A percentile compares a stretch with the other conserved stretches of the same genome.
phyloP scores from a whole-genome alignment of 2,329 filamentous ascomycete genomes.

The Hypoxylon sp. region DNA sequence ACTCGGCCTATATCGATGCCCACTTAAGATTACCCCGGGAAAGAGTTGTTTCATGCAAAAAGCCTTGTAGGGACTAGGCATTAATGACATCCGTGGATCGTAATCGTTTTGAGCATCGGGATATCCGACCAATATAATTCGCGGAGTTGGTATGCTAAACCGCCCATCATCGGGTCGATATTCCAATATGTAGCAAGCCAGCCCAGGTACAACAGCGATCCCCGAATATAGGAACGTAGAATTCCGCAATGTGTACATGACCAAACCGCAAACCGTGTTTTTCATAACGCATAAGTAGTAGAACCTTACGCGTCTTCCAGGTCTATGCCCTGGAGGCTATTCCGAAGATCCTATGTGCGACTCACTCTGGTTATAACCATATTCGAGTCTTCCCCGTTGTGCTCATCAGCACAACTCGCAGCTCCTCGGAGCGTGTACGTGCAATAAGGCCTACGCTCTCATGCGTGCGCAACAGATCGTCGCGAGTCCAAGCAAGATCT shows the following conservation, averaged over 20 bases:
- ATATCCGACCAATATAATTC: constrained; percentile 7
- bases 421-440: neutral
- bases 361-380: neutral
- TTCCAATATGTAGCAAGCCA: neutral
- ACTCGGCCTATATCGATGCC: neutral
- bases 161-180: neutral
- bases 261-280: neutral
- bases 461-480: neutral
- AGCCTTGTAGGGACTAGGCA: neutral
- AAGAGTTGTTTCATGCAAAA: neutral
- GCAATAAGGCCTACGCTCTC: neutral
- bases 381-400: neutral
- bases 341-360: constrained; percentile 1
- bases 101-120: neutral
- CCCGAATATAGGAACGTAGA: neutral
- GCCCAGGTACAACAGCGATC: neutral
- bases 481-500: constrained; percentile 6
- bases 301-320: neutral
- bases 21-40: neutral
- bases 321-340: neutral
- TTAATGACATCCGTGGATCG: constrained; percentile 3
- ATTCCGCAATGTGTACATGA: neutral
- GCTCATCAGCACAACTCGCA: neutral
- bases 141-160: constrained; percentile 4
- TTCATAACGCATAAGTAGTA: neutral